Evolutionary conservation across 805 yeast species (phyloP).

Genomic region (Wickerhamiella occidentalis): DNA sequence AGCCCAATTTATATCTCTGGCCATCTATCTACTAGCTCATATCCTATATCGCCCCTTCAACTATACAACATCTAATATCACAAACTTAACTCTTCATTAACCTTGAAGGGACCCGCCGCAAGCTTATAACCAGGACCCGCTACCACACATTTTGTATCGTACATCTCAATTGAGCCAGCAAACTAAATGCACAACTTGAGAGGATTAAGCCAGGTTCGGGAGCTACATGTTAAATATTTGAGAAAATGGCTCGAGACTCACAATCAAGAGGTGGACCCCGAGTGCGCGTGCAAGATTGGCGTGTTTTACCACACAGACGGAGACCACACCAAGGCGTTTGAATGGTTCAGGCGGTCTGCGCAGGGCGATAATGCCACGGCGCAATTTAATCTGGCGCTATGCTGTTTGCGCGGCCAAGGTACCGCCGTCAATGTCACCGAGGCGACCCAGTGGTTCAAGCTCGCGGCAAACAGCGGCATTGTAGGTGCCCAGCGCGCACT

Average conservation of each 20-base stretch:
- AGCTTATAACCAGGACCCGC: background rate
- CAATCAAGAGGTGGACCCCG: background rate
- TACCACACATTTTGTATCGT: no score
- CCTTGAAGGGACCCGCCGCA: background rate
- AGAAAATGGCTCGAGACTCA: background rate
- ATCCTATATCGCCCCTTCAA: background rate
- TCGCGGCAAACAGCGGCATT: background rate
- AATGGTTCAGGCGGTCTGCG: background rate
- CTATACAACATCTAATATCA: background rate
- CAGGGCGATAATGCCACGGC: background rate
- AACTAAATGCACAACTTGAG: background rate
- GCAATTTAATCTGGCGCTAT: slow-evolving; percentile 4
- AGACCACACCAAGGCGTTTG: background rate
- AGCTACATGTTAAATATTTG: background rate
- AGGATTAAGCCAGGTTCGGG: background rate
- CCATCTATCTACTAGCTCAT: no score
- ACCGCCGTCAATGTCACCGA: background rate
- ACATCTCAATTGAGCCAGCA: no score
- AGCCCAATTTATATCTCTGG: no score
- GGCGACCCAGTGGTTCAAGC: slow-evolving; percentile 2
- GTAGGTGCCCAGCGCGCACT: slow-evolving; percentile 1
- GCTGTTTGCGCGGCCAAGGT: background rate
- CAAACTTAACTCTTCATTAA: background rate
- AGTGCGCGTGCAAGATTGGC: background rate
- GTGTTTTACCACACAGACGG: background rate